phyloP scores from a whole-genome alignment of 805 yeast species.

The Candida coquimbonensis region DNA sequence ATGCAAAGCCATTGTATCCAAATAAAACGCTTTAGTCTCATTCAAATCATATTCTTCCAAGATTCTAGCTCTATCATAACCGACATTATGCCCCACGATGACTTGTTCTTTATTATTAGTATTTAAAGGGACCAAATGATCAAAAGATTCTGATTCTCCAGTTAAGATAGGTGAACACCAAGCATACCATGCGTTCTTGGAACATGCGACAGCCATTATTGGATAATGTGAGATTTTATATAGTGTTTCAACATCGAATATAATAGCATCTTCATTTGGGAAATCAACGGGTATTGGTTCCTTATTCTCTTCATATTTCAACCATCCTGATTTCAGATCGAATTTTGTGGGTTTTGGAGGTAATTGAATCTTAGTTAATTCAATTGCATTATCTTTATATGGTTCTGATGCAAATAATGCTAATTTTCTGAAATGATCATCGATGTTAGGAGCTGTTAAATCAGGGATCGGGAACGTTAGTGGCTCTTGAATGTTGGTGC shows the following conservation, averaged over 20 bases:
- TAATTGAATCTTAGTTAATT: constrained; percentile 31
- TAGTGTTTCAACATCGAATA: constrained; percentile 85
- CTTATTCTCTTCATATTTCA: constrained; percentile 51
- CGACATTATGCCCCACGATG: constrained; percentile 84
- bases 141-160: constrained; percentile 34
- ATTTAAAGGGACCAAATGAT: constrained; percentile 76
- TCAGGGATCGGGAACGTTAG: constrained; percentile 57
- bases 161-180: constrained; percentile 90
- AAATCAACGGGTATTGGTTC: constrained; percentile 50
- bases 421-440: constrained; percentile 76
- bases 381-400: constrained; percentile 44
- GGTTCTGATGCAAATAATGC: constrained; percentile 57
- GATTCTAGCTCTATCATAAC: constrained; percentile 85
- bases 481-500: constrained; percentile 56
- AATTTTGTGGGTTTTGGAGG: constrained; percentile 45
- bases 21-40: constrained; percentile 63
- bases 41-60: constrained; percentile 71
- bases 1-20: constrained; percentile 93
- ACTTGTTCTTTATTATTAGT: constrained; percentile 41
- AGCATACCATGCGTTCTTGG: constrained; percentile 78
- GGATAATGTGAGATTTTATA: constrained; percentile 72
- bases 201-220: constrained; percentile 72
- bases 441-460: constrained; percentile 65
- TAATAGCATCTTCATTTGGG: constrained; percentile 67
- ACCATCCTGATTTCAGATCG: constrained; percentile 72